A percentile compares a stretch with the other conserved stretches of the same genome.
Evolutionary conservation across 176 grass and related monocot genomes (phyloP).

Genomic region (Avena eriantha): DNA sequence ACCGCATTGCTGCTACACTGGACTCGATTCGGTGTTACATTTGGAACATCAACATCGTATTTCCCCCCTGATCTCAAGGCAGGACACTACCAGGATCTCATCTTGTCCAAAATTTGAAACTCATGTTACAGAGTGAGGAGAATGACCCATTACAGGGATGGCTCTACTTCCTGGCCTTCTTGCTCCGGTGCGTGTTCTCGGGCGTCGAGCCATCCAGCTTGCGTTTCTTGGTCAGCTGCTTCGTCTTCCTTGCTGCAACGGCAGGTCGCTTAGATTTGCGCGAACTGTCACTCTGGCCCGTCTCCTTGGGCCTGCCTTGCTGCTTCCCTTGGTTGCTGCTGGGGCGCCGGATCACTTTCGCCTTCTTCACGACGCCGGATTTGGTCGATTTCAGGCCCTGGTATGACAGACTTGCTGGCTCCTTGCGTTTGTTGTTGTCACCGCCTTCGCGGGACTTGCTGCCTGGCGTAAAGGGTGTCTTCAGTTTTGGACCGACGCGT

Average conservation of each 20-base stretch:
- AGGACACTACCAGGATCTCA: background rate
- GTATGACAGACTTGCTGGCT: constrained; percentile 58
- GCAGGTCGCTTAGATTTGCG: constrained; percentile 67
- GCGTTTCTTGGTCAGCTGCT: constrained; percentile 78
- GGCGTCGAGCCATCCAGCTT: constrained; percentile 65
- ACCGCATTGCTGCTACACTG: background rate
- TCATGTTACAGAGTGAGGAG: background rate
- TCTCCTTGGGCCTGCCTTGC: constrained; percentile 32
- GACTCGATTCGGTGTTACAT: constrained; percentile 31
- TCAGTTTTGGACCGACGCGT: constrained; percentile 31
- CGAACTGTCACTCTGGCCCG: constrained; percentile 5
- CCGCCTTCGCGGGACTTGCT: constrained; percentile 39
- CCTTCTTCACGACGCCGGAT: constrained; percentile 76
- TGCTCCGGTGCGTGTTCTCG: constrained; percentile 58
- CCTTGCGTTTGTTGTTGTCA: constrained; percentile 50
- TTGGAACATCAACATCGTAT: background rate
- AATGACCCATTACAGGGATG: background rate
- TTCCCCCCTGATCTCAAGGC: background rate
- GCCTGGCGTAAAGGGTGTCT: constrained; percentile 32
- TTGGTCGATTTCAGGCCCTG: constrained; percentile 80
- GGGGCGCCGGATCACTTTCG: constrained; percentile 34
- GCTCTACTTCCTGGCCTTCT: constrained; percentile 74
- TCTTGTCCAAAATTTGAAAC: constrained; percentile 21
- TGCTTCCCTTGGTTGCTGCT: constrained; percentile 49
- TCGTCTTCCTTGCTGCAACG: constrained; percentile 82